Conservation (phyloP, 2,329 filamentous ascomycete species). For the Ustulina deusta region DNA sequence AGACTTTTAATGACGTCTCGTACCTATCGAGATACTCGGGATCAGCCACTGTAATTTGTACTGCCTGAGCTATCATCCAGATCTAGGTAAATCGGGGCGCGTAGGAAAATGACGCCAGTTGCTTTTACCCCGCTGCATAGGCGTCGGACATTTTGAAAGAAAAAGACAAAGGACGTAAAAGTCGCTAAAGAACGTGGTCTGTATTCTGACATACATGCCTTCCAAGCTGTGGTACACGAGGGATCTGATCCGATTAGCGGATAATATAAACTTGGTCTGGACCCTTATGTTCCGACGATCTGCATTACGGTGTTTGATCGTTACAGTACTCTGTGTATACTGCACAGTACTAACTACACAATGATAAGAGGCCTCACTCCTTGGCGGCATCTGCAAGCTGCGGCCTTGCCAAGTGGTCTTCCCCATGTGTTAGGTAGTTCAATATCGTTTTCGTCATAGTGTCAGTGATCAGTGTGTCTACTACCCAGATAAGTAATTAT, state of each 20-base stretch:
- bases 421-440: neutral
- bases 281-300: constrained; percentile 18
- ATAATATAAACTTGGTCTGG: constrained; percentile 3
- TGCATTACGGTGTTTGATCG: neutral
- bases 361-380: neutral
- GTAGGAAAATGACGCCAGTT: constrained; percentile 12
- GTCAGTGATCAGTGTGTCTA: neutral
- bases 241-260: constrained; percentile 21
- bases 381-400: neutral
- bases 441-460: constrained; percentile 7
- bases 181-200: too few species aligned
- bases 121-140: constrained; percentile 21
- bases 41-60: constrained; percentile 1
- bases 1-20: neutral
- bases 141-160: constrained; percentile 1
- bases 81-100: neutral
- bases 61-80: neutral
- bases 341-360: neutral
- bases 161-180: constrained; percentile 3
- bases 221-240: neutral
- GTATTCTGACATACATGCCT: constrained; percentile 33
- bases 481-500: neutral
- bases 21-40: constrained; percentile 7
- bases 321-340: neutral
- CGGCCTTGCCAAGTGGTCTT: neutral